Percentiles rank a stretch among this genome's conserved stretches.
Conservation (phyloP, 2,329 filamentous ascomycete genomes). For the Spiromastix sp. region DNA sequence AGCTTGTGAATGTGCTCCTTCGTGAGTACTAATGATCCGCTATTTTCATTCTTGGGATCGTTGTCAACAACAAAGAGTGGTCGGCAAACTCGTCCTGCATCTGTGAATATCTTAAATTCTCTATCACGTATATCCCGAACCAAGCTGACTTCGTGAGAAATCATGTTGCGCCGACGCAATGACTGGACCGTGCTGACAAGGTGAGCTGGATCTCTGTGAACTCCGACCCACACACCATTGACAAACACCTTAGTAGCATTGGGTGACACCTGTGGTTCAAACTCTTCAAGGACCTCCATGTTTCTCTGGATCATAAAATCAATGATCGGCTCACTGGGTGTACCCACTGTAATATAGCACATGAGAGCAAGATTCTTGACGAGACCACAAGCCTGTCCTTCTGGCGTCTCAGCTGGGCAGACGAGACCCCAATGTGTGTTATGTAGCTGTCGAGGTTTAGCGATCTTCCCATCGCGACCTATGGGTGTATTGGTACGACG, state of each 20-base stretch:
- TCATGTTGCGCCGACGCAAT: conserved; percentile 67
- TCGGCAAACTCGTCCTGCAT: conserved; percentile 88
- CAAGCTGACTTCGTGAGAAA: conserved; percentile 87
- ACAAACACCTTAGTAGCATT: conserved; percentile 97
- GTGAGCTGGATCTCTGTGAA: conserved; percentile 79
- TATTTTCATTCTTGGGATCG: conserved; percentile 60
- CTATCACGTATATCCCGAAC: conserved; percentile 93
- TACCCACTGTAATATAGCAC: conserved; percentile 96
- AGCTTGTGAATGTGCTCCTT: conserved; percentile 73
- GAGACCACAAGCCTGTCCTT: conserved; percentile 94
- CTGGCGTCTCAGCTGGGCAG: conserved; percentile 92
- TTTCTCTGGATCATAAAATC: conserved; percentile 93
- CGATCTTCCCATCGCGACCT: conserved; percentile 93
- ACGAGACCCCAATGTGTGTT: conserved; percentile 98
- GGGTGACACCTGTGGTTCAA: conserved; percentile 72
- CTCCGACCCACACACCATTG: conserved; percentile 95
- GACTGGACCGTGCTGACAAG: conserved; percentile 70
- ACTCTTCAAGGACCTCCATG: conserved; percentile 96
- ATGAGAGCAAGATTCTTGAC: conserved; percentile 97
- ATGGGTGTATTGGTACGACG: conserved; percentile 96
- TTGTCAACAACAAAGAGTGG: conserved; percentile 92
- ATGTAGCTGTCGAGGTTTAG: conserved; percentile 93
- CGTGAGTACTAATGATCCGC: conserved; percentile 68
- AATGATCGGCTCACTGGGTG: conserved; percentile 77
- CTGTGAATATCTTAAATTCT: conserved; percentile 97